Conservation (phyloP, 179 eudicot genomes). For the Heliamphora pulchella region DNA sequence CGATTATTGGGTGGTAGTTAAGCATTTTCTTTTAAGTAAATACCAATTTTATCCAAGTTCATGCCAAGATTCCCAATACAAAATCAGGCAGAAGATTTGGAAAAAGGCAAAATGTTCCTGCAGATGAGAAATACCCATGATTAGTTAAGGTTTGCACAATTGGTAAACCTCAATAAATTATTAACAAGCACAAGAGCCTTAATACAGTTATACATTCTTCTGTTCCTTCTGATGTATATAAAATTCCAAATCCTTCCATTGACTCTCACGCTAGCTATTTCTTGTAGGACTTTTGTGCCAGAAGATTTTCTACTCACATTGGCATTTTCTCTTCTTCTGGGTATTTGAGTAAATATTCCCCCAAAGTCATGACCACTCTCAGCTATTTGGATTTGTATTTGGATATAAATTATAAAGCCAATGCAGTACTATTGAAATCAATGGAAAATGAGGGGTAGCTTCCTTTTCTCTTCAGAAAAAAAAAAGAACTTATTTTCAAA, state of each 20-base stretch:
- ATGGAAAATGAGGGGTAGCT: conserved; percentile 13
- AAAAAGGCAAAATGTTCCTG: conserved; percentile 21
- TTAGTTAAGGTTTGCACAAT: conserved; percentile 22
- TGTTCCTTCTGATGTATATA: conserved; percentile 20
- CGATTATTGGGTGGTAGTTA: too few species aligned
- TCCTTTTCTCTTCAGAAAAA: background rate
- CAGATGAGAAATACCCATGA: conserved; percentile 22
- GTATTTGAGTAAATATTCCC: conserved; percentile 11
- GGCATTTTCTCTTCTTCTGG: conserved; percentile 18
- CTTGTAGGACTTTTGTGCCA: conserved; percentile 14
- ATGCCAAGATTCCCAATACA: conserved; percentile 27
- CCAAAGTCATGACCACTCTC: background rate
- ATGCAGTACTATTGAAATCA: background rate
- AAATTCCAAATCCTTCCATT: conserved; percentile 10
- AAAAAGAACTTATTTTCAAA: too few species aligned
- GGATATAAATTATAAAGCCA: background rate
- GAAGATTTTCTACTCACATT: conserved; percentile 11
- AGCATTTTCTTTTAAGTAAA: background rate
- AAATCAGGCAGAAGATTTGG: conserved; percentile 26
- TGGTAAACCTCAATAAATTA: conserved; percentile 24
- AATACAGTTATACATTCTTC: conserved; percentile 23
- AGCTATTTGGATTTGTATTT: background rate
- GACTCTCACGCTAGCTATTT: conserved; percentile 15
- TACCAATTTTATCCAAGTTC: conserved; percentile 9
- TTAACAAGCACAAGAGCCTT: conserved; percentile 17